phyloP scores from a whole-genome alignment of 305 asterid genomes.

The Fraxinus latifolia region DNA sequence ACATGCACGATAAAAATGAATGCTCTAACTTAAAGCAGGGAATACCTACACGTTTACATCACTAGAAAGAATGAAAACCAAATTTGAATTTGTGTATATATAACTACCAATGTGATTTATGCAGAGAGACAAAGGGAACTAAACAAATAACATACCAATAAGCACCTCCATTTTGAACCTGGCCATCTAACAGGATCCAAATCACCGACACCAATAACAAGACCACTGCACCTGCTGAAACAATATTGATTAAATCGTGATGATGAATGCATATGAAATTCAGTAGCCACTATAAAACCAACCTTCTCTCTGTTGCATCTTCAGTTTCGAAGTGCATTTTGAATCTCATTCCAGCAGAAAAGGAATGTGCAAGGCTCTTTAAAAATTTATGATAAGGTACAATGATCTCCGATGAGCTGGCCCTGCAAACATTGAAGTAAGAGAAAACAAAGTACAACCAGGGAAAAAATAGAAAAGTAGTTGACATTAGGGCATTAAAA shows the following conservation, averaged over 20 bases:
- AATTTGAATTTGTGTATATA: background rate
- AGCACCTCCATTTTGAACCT: slow-evolving; percentile 89
- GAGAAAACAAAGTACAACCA: background rate
- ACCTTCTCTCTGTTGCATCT: slow-evolving; percentile 95
- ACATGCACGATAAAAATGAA: background rate
- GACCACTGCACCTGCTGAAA: slow-evolving; percentile 64
- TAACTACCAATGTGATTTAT: background rate
- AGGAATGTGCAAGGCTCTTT: slow-evolving; percentile 59
- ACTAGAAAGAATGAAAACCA: background rate
- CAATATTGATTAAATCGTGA: slow-evolving; percentile 16
- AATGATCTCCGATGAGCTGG: slow-evolving; percentile 70
- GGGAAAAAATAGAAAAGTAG: background rate
- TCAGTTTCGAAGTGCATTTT: slow-evolving; percentile 83
- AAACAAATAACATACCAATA: slow-evolving; percentile 50
- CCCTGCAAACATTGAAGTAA: slow-evolving; percentile 46
- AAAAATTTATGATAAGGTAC: slow-evolving; percentile 70
- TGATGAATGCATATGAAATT: background rate
- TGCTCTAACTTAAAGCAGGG: background rate
- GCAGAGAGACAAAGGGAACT: background rate
- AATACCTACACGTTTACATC: background rate
- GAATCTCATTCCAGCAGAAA: slow-evolving; percentile 84
- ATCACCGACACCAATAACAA: slow-evolving; percentile 68
- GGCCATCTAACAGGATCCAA: slow-evolving; percentile 89
- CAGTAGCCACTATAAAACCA: slow-evolving; percentile 13
- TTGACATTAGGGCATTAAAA: background rate